phyloP scores from a whole-genome alignment of 129 eudicot species.

The Oenanthe sinensis region DNA sequence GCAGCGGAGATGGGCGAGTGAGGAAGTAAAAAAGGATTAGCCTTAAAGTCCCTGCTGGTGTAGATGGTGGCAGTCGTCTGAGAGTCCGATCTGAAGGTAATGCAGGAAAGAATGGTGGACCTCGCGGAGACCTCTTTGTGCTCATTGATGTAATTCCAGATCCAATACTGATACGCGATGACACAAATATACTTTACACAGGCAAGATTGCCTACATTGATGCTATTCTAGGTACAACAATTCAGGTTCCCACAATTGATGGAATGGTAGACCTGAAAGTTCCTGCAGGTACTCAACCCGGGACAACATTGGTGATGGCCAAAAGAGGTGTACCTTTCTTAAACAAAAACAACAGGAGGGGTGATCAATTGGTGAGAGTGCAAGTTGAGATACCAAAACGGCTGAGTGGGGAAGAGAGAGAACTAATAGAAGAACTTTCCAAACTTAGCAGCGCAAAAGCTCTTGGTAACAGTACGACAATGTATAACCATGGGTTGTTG shows the following conservation, averaged over 20 bases:
- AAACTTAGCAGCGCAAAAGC: slow-evolving; percentile 54
- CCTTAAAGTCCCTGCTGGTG: slow-evolving; percentile 87
- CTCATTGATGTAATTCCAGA: slow-evolving; percentile 63
- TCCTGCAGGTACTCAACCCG: slow-evolving; percentile 89
- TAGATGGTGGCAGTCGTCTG: slow-evolving; percentile 76
- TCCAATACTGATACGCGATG: slow-evolving; percentile 73
- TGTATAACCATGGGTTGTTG: background rate
- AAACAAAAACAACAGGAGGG: slow-evolving; percentile 65
- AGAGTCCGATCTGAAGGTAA: slow-evolving; percentile 79
- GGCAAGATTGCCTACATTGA: slow-evolving; percentile 72
- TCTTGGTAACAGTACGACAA: slow-evolving; percentile 37
- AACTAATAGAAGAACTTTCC: slow-evolving; percentile 70
- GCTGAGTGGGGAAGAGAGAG: slow-evolving; percentile 65
- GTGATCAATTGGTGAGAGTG: slow-evolving; percentile 90
- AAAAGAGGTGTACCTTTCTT: slow-evolving; percentile 76
- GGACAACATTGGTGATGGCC: slow-evolving; percentile 77
- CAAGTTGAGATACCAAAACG: slow-evolving; percentile 85
- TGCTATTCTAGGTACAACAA: slow-evolving; percentile 76
- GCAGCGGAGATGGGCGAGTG: slow-evolving; percentile 75
- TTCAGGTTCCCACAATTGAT: slow-evolving; percentile 81
- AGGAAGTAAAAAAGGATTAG: slow-evolving; percentile 69
- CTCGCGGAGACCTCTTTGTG: slow-evolving; percentile 82
- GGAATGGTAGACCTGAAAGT: slow-evolving; percentile 76
- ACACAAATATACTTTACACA: slow-evolving; percentile 72
- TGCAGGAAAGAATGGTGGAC: slow-evolving; percentile 81